These are phyloP conservation scores for fission yeast (Schizosaccharomyces pombe) DNA, from an alignment of 805 yeast species.

Conservation along the genomic window DNA sequence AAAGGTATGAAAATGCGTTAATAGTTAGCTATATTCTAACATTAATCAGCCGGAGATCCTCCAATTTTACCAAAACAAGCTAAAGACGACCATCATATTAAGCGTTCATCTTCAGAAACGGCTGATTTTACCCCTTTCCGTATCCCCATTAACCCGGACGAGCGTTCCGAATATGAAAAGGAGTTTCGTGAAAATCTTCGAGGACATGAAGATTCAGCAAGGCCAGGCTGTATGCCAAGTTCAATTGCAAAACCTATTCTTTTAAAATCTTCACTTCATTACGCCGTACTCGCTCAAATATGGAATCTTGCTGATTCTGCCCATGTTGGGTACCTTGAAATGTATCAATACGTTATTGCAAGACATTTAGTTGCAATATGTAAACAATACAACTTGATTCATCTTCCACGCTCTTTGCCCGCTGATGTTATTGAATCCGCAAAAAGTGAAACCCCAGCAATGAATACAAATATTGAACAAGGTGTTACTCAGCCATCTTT, in stretches of 20 bases:
- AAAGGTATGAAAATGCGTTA: background rate
- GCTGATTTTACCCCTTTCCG: background rate
- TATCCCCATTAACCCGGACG: background rate
- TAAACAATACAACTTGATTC: background rate
- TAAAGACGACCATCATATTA: background rate
- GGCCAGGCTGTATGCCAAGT: background rate
- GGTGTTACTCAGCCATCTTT: background rate
- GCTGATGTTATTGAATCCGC: background rate
- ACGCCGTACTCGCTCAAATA: slow-evolving; percentile 60
- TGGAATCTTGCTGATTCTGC: slow-evolving; percentile 91
- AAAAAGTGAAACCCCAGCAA: background rate
- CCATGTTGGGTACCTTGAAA: slow-evolving; percentile 59
- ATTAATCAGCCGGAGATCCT: background rate
- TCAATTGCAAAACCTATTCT: slow-evolving; percentile 52
- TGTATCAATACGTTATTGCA: slow-evolving; percentile 73
- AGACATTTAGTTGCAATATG: slow-evolving; percentile 46
- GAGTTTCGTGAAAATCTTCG: background rate
- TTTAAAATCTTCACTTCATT: slow-evolving; percentile 65
- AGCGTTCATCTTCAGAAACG: background rate
- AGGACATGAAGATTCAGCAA: background rate
- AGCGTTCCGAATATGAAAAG: background rate
- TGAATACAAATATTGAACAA: background rate
- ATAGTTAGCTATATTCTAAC: background rate
- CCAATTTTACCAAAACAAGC: background rate
- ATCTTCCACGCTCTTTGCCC: background rate